phyloP scores from a whole-genome alignment of 31 red algal genomes.

The Odonthalia washingtoniensis region DNA sequence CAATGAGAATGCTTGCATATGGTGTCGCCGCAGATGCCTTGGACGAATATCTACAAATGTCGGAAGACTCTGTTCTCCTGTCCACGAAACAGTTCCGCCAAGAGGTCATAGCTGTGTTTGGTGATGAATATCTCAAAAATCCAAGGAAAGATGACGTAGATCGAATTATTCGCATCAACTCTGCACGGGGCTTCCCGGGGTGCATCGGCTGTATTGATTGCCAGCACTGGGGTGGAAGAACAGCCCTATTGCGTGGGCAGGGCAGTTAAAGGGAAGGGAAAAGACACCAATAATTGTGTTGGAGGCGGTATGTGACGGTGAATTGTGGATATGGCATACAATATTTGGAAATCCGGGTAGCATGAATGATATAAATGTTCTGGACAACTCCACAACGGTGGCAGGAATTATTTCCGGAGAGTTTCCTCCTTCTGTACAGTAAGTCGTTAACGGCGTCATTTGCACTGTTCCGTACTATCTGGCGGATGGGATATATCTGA shows the following conservation, averaged over 20 bases:
- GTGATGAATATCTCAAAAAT: constrained; percentile 1
- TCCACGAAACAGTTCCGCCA: neutral
- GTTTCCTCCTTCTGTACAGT: no score
- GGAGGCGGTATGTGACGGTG: constrained; percentile 20
- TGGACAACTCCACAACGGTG: no score
- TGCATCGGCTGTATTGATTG: constrained; percentile 42
- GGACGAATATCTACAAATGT: constrained; percentile 23
- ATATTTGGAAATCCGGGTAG: constrained; percentile 4
- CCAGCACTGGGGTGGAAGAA: constrained; percentile 12
- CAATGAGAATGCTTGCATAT: no score
- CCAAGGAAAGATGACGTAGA: neutral
- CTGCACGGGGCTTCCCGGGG: constrained; percentile 7
- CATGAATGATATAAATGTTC: no score
- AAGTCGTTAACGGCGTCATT: no score
- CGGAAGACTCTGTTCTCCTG: constrained; percentile 2
- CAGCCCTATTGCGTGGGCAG: neutral
- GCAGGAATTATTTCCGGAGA: no score
- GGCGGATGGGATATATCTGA: no score
- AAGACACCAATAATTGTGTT: constrained; percentile 25
- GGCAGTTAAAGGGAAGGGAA: no score
- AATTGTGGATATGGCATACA: constrained; percentile 47
- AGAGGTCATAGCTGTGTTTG: neutral
- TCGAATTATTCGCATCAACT: constrained; percentile 25
- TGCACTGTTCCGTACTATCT: no score
- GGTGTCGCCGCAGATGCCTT: neutral